A percentile compares a stretch with the other conserved stretches of the same genome.
phyloP scores from a whole-genome alignment of 805 yeast species.

The Kodamaea jinghongensis region DNA sequence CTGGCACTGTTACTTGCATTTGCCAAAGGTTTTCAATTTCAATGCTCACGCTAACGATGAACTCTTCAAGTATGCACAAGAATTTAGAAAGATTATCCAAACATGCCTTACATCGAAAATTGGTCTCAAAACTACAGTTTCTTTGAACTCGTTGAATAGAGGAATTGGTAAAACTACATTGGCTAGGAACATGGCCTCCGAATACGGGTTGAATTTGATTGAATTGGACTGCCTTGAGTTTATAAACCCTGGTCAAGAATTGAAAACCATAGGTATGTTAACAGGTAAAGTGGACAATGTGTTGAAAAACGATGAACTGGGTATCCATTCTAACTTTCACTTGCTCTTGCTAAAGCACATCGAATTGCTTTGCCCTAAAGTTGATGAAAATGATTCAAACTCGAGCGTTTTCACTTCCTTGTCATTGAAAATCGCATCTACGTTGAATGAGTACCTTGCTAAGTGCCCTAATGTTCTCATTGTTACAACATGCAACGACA shows the following conservation, averaged over 20 bases:
- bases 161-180: conserved; percentile 78
- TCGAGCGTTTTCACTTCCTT: conserved; percentile 41
- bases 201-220: conserved; percentile 63
- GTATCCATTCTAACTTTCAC: conserved; percentile 18
- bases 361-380: conserved; percentile 67
- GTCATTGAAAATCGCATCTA: conserved; percentile 52
- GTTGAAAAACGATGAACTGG: conserved; percentile 32
- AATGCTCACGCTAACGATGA: conserved; percentile 14
- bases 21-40: conserved; percentile 43
- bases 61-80: conserved; percentile 47
- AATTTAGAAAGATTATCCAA: conserved; percentile 51
- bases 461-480: conserved; percentile 43
- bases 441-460: conserved; percentile 53
- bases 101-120: conserved; percentile 46
- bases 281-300: conserved; percentile 72
- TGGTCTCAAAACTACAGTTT: conserved; percentile 55
- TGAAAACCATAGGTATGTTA: conserved; percentile 74
- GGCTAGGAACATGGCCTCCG: conserved; percentile 51
- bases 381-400: conserved; percentile 55
- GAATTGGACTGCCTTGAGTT: conserved; percentile 70
- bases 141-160: conserved; percentile 66
- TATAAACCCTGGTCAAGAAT: conserved; percentile 65
- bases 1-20: conserved; percentile 48
- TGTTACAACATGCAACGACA: conserved; percentile 67
- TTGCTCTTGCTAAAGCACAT: conserved; percentile 68